A percentile compares a stretch with the other conserved stretches of the same genome.
Evolutionary conservation across 2,329 filamentous ascomycete genomes (phyloP).

Genomic region (Aplosporella prunicola): DNA sequence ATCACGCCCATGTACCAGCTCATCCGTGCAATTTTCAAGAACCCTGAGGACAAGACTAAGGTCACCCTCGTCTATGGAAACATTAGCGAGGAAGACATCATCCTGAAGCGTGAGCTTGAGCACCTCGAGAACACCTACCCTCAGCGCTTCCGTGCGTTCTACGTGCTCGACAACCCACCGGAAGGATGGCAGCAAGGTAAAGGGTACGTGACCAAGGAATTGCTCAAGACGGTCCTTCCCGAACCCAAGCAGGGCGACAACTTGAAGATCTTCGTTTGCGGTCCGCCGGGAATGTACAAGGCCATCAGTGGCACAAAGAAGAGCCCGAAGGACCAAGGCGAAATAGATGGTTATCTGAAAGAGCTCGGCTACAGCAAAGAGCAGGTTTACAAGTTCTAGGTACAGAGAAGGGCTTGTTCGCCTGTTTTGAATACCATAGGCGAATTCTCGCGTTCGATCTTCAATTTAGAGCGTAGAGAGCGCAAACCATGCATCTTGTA

Average conservation of each 20-base stretch:
- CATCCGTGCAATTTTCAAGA: slow-evolving; percentile 81
- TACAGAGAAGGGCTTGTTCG: not conserved
- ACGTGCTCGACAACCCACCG: slow-evolving; percentile 77
- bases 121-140: slow-evolving; percentile 92
- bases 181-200: slow-evolving; percentile 67
- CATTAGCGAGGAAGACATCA: slow-evolving; percentile 77
- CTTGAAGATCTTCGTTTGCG: slow-evolving; percentile 95
- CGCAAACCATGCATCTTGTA: not conserved
- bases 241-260: slow-evolving; percentile 77
- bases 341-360: slow-evolving; percentile 70
- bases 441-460: not conserved
- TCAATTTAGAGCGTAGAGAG: slow-evolving; percentile 6
- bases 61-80: slow-evolving; percentile 94
- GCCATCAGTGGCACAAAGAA: slow-evolving; percentile 83
- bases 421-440: not conserved
- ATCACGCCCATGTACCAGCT: slow-evolving; percentile 99
- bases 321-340: slow-evolving; percentile 88
- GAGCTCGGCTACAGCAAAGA: slow-evolving; percentile 78
- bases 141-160: slow-evolving; percentile 90
- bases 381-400: slow-evolving; percentile 91
- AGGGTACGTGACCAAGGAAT: slow-evolving; percentile 80
- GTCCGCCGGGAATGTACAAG: slow-evolving; percentile 87
- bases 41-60: slow-evolving; percentile 94
- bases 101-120: slow-evolving; percentile 76
- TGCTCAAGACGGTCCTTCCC: slow-evolving; percentile 88